phyloP scores from a whole-genome alignment of 2,329 filamentous ascomycete species.

The Xylaria sp. region DNA sequence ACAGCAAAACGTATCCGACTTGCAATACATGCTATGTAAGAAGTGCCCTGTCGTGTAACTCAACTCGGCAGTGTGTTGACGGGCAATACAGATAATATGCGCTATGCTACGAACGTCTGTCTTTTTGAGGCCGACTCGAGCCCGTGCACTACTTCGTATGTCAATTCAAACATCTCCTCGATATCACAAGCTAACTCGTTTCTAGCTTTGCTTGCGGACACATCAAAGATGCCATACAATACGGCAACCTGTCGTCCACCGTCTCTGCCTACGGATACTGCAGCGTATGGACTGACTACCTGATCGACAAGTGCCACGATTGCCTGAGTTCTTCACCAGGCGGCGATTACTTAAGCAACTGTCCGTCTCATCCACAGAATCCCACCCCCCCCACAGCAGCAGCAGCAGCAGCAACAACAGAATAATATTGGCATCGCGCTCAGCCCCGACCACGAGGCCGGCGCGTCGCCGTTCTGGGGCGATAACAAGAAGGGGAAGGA shows the following conservation, averaged over 20 bases:
- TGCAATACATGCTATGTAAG: conserved; percentile 59
- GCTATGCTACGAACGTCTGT: conserved; percentile 59
- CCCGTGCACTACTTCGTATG: conserved; percentile 58
- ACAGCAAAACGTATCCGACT: conserved; percentile 47
- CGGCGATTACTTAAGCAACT: conserved; percentile 55
- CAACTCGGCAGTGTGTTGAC: conserved; percentile 15
- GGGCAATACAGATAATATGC: conserved; percentile 54
- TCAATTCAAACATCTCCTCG: conserved; percentile 1
- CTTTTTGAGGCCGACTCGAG: conserved; percentile 49
- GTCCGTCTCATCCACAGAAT: conserved; percentile 42
- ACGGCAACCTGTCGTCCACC: conserved; percentile 51
- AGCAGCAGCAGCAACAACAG: conserved; percentile 38
- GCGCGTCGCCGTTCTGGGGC: conserved; percentile 29
- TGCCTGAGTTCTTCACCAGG: conserved; percentile 48
- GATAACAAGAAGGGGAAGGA: conserved; percentile 50
- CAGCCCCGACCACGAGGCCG: conserved; percentile 42
- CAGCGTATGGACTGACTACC: conserved; percentile 46
- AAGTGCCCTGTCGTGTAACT: conserved; percentile 34
- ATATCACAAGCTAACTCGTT: conserved; percentile 29
- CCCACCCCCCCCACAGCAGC: conserved; percentile 28
- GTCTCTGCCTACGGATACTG: conserved; percentile 58
- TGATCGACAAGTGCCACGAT: conserved; percentile 47
- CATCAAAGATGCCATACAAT: conserved; percentile 50
- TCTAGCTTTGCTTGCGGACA: conserved; percentile 56
- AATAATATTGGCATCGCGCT: conserved; percentile 48